Evolutionary conservation across 176 grass and related monocot species (phyloP).

Genomic region (Luzula sylvatica): DNA sequence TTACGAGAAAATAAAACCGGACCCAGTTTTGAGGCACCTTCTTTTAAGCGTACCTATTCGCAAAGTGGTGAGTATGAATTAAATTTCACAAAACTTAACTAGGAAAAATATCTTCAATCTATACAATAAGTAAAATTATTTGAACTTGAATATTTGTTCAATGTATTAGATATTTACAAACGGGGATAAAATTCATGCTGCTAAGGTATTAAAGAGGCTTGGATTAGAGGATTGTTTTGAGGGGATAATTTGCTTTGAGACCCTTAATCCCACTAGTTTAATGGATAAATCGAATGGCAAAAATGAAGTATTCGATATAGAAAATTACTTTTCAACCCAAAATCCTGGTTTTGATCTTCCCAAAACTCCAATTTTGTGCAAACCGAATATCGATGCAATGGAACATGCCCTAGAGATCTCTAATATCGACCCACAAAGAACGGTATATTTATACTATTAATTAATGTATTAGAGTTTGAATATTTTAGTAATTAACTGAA

Average conservation of each 20-base stretch:
- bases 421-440: slow-evolving; percentile 63
- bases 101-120: not conserved
- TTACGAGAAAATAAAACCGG: slow-evolving; percentile 85
- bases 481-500: not conserved
- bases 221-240: slow-evolving; percentile 95
- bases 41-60: slow-evolving; percentile 74
- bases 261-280: slow-evolving; percentile 62
- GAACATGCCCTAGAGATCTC: slow-evolving; percentile 64
- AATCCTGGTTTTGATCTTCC: slow-evolving; percentile 37
- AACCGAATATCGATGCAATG: slow-evolving; percentile 79
- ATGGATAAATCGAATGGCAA: not conserved
- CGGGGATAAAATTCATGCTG: slow-evolving; percentile 56
- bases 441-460: slow-evolving; percentile 27
- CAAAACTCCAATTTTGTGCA: slow-evolving; percentile 76
- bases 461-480: no score
- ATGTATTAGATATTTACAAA: slow-evolving; percentile 83
- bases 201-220: slow-evolving; percentile 54
- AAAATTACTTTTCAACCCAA: slow-evolving; percentile 39
- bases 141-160: not conserved
- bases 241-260: slow-evolving; percentile 98
- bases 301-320: slow-evolving; percentile 60
- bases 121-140: no score
- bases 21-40: slow-evolving; percentile 66
- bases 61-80: slow-evolving; percentile 61
- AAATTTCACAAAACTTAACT: not conserved